Conservation (phyloP, 2,329 filamentous ascomycete genomes). For the Microsporum canis region DNA sequence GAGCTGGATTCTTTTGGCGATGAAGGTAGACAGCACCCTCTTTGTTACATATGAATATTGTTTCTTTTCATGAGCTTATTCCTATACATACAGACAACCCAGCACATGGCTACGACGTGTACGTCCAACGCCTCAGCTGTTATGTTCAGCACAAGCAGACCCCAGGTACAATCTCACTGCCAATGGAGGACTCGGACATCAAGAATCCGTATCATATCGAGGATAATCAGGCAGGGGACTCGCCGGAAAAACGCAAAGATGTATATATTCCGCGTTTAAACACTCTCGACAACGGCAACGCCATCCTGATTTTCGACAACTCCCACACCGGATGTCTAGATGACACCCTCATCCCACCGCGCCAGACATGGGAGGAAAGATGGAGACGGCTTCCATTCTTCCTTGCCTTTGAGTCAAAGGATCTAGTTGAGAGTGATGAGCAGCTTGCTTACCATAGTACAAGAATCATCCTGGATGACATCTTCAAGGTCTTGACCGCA, state of each 20-base stretch:
- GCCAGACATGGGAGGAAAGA: slow-evolving; percentile 41
- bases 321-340: slow-evolving; percentile 37
- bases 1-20: slow-evolving; percentile 41
- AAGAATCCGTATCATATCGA: slow-evolving; percentile 36
- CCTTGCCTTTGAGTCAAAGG: slow-evolving; percentile 31
- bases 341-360: slow-evolving; percentile 41
- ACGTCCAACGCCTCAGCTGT: slow-evolving; percentile 39
- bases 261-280: slow-evolving; percentile 32
- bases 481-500: slow-evolving; percentile 38
- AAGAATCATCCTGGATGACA: slow-evolving; percentile 39
- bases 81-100: slow-evolving; percentile 25
- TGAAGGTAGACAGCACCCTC: slow-evolving; percentile 17
- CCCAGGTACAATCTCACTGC: slow-evolving; percentile 23
- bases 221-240: slow-evolving; percentile 21
- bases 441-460: slow-evolving; percentile 38
- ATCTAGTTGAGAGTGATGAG: slow-evolving; percentile 32
- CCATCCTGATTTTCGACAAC: slow-evolving; percentile 44
- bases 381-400: slow-evolving; percentile 44
- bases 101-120: slow-evolving; percentile 39
- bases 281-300: slow-evolving; percentile 40
- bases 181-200: slow-evolving; percentile 30
- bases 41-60: not conserved
- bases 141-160: slow-evolving; percentile 41
- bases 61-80: not conserved
- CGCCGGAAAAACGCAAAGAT: slow-evolving; percentile 20